Evolutionary conservation across 2,329 filamentous ascomycete genomes (phyloP), one percentile per base, ranked within the genome.

Genomic region (Cladosporium sp.): DNA sequence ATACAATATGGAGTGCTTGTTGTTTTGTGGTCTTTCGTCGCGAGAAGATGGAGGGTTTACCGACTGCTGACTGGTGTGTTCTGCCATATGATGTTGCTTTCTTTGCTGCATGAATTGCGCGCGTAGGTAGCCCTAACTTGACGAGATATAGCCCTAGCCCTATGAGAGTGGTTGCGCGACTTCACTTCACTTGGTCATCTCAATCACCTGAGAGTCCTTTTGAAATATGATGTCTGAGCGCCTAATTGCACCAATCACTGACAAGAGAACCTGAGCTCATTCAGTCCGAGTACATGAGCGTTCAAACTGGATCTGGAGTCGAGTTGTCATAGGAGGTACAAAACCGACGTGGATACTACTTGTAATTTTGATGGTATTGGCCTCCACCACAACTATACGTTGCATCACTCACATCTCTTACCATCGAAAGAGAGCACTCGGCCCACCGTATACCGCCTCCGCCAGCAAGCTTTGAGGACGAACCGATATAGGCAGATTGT

Each of bases 401-500:
- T n/a, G 15, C 15, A 4, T 44, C 36, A 5, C 18, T 18, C 36
- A 5, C 15, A 3, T 3, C 18, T 2, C 5, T 18, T 18, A 2
- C 36, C 3, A 15, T 7, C 15, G 18, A 44, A 18, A 44, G 15
- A 7, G 38, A 44, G 38, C 7, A 44, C n/a, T 44, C 6, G n/a
- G n/a, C n/a, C n/a, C n/a, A n/a, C n/a, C n/a, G n/a, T n/a, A n/a
- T n/a, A n/a, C n/a, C n/a, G n/a, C n/a, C n/a, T n/a, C n/a, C n/a
- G n/a, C n/a, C n/a, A n/a, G n/a, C n/a, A n/a, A n/a, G n/a, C n/a
- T n/a, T n/a, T n/a, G n/a, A n/a, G n/a, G n/a, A n/a, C n/a, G n/a
- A n/a, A n/a, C n/a, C n/a, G 8, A 32, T 54, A 55, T 21, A 55
- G 30, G 52, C 52, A 55, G 18, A 55, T 55, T 55, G n/a, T n/a